Conservation (phyloP, 2,329 filamentous ascomycete species). For the Cladosporium sp. region DNA sequence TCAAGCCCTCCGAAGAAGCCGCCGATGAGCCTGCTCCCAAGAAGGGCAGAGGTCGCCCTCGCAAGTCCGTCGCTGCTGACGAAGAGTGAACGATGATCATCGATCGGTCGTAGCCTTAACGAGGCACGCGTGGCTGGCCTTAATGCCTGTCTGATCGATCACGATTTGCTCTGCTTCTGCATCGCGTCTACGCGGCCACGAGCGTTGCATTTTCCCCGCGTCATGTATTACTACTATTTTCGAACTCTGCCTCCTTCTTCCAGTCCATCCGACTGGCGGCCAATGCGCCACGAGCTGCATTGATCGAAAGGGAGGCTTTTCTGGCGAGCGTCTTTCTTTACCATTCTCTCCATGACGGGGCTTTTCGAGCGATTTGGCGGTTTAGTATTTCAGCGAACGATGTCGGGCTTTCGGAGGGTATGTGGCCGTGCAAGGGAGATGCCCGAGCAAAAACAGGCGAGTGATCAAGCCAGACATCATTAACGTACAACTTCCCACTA, state of each 20-base stretch:
- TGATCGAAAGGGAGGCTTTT: neutral
- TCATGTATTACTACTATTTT: neutral
- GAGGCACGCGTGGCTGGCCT: neutral
- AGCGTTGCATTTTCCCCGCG: neutral
- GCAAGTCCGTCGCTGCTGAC: constrained; percentile 17
- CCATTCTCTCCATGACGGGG: neutral
- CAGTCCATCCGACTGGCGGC: neutral
- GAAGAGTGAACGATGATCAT: neutral
- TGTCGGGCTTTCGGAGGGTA: neutral
- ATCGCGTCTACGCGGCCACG: neutral
- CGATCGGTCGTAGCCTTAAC: neutral
- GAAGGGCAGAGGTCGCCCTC: constrained; percentile 33
- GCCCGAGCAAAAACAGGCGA: neutral
- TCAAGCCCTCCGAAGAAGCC: neutral
- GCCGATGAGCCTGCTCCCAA: constrained; percentile 42
- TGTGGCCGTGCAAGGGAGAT: neutral
- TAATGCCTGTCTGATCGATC: neutral
- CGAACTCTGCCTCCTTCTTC: neutral
- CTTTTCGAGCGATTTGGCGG: neutral
- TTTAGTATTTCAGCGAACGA: neutral
- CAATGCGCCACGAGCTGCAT: neutral
- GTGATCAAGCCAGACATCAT: no score
- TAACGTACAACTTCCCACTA: no score
- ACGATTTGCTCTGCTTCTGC: neutral
- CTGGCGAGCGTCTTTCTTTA: neutral